phyloP scores from a whole-genome alignment of 768 basidiomycete species.

The Mycena capillaripes region DNA sequence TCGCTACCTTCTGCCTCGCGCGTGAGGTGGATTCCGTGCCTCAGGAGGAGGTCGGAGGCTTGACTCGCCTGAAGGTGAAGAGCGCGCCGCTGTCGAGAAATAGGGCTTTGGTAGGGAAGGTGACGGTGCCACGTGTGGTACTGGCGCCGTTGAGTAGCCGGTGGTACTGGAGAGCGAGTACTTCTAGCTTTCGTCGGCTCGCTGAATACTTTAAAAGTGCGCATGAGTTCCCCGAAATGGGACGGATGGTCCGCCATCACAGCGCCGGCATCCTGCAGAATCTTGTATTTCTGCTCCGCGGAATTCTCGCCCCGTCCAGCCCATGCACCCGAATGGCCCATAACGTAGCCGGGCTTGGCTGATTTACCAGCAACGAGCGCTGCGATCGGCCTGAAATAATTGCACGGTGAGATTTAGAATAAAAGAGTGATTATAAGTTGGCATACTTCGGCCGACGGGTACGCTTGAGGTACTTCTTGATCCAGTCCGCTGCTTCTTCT shows the following conservation, averaged over 20 bases:
- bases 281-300: slow-evolving; percentile 14
- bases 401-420: not conserved
- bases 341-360: slow-evolving; percentile 12
- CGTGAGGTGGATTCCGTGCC: not conserved
- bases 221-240: slow-evolving; percentile 29
- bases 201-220: not conserved
- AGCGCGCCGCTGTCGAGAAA: not conserved
- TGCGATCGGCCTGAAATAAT: slow-evolving; percentile 25
- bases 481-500: slow-evolving; percentile 33
- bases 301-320: slow-evolving; percentile 4
- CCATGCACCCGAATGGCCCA: slow-evolving; percentile 36
- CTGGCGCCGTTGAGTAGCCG: not conserved
- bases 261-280: slow-evolving; percentile 19
- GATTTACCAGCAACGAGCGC: slow-evolving; percentile 24
- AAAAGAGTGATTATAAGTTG: too few species aligned
- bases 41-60: not conserved
- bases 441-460: slow-evolving; percentile 7
- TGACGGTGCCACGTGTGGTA: slow-evolving; percentile 8
- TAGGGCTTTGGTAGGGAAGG: not conserved
- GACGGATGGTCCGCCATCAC: slow-evolving; percentile 30
- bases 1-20: not conserved
- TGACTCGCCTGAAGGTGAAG: not conserved
- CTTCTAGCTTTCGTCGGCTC: not conserved
- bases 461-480: slow-evolving; percentile 6
- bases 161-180: not conserved